A percentile compares a stretch with the other conserved stretches of the same genome.
These are phyloP conservation scores for Aspergillus pseudonomiae DNA, from an alignment of 2,329 filamentous ascomycete species.

Conservation along the genomic window DNA sequence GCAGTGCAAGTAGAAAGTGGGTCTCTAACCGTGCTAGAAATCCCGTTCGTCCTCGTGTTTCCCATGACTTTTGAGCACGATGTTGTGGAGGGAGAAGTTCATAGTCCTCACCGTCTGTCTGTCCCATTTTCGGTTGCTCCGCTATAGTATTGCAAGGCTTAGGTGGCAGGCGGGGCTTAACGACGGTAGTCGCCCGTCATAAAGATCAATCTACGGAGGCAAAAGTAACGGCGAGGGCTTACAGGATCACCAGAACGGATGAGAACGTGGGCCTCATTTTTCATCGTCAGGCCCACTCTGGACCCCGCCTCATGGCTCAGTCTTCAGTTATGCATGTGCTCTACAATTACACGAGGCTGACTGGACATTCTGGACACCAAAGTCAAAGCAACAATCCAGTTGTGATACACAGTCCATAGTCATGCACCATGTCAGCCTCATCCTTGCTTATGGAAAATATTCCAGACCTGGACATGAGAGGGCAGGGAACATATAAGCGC, in stretches of 20 bases:
- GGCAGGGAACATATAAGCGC: neutral
- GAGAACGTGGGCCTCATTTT: too few relatives aligned
- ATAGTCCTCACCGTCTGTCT: neutral
- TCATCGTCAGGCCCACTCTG: too few relatives aligned
- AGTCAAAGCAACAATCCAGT: neutral
- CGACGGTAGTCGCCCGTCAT: neutral
- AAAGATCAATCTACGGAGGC: neutral
- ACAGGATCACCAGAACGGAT: too few relatives aligned
- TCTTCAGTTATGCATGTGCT: neutral
- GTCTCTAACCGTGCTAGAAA: too few relatives aligned
- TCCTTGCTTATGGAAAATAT: neutral
- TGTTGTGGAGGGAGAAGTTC: neutral
- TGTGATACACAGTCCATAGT: neutral
- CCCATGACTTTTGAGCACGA: neutral
- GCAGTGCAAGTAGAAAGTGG: neutral
- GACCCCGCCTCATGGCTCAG: too few relatives aligned
- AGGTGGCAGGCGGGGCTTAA: neutral
- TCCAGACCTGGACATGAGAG: neutral
- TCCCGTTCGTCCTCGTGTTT: too few relatives aligned
- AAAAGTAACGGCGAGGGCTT: neutral
- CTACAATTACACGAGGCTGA: neutral
- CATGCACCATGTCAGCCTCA: neutral
- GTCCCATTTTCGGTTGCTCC: neutral
- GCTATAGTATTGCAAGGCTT: neutral
- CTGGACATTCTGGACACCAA: neutral